phyloP scores from a whole-genome alignment of 306 rosid genomes.

The Cicer judaicum region DNA sequence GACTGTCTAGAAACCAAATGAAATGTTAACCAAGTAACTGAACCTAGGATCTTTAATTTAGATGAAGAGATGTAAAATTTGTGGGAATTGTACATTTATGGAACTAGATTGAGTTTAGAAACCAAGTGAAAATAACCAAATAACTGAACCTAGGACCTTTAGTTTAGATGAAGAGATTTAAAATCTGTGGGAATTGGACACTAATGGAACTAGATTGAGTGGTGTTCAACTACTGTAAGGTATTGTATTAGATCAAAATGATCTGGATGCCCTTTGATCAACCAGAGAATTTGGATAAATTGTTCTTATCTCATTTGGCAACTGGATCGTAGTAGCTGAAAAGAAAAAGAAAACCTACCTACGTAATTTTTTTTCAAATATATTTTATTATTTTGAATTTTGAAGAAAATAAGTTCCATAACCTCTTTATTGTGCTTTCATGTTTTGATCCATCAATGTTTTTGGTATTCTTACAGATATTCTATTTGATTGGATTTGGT shows the following conservation, averaged over 20 bases:
- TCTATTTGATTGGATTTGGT: constrained; percentile 89
- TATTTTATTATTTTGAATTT: constrained; percentile 12
- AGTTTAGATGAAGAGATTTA: constrained; percentile 22
- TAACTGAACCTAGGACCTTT: neutral
- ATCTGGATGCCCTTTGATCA: constrained; percentile 26
- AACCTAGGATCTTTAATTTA: constrained; percentile 12
- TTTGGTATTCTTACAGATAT: constrained; percentile 62
- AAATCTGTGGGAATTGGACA: constrained; percentile 10
- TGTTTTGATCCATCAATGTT: constrained; percentile 32
- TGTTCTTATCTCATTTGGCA: constrained; percentile 25
- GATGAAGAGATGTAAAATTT: constrained; percentile 26
- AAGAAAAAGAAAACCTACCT: constrained; percentile 4
- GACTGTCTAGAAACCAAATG: constrained; percentile 15
- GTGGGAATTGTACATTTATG: constrained; percentile 14
- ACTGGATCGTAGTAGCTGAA: constrained; percentile 8
- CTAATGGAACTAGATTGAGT: constrained; percentile 26
- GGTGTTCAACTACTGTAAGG: constrained; percentile 20
- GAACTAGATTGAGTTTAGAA: neutral
- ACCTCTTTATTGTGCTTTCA: constrained; percentile 25
- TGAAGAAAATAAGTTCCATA: neutral
- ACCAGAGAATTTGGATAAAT: constrained; percentile 8
- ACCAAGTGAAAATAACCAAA: neutral
- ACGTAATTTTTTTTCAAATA: neutral
- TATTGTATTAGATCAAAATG: constrained; percentile 25
- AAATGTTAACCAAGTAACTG: constrained; percentile 1